Evolutionary conservation across 768 basidiomycete genomes (phyloP).

Genomic region (Sarcodon sp.): DNA sequence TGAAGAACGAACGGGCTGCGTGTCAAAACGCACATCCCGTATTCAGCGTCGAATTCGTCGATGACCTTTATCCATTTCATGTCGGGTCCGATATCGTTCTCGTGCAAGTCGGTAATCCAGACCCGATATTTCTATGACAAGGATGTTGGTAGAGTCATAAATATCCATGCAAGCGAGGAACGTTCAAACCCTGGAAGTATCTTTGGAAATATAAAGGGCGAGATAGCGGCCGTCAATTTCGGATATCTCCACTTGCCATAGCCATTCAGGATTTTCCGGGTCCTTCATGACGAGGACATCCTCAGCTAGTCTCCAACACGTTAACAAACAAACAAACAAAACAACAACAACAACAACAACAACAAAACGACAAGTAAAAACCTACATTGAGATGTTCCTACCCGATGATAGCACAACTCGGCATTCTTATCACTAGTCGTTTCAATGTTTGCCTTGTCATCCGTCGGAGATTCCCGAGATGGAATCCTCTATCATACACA

Average conservation of each 20-base stretch:
- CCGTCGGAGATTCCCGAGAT: constrained; percentile 24
- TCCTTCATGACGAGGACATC: constrained; percentile 61
- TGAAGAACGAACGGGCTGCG: background rate
- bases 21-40: constrained; percentile 37
- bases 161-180: background rate
- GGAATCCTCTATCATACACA: constrained; percentile 38
- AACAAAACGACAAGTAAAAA: constrained; percentile 3
- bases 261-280: constrained; percentile 47
- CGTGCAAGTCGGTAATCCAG: constrained; percentile 58
- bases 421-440: constrained; percentile 54
- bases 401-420: constrained; percentile 62
- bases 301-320: constrained; percentile 29
- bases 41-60: constrained; percentile 56
- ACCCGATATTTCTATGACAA: constrained; percentile 51
- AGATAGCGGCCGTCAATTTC: constrained; percentile 56
- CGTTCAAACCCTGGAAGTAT: constrained; percentile 45
- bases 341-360: background rate
- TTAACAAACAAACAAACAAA: background rate
- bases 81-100: constrained; percentile 44
- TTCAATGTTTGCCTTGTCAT: constrained; percentile 43
- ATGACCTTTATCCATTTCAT: constrained; percentile 66
- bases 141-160: background rate
- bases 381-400: constrained; percentile 61
- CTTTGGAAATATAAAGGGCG: constrained; percentile 37
- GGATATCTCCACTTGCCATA: constrained; percentile 44